Base-by-base conservation (phyloP, 441 rosid genomes). In the Breynia disticha region DNA sequence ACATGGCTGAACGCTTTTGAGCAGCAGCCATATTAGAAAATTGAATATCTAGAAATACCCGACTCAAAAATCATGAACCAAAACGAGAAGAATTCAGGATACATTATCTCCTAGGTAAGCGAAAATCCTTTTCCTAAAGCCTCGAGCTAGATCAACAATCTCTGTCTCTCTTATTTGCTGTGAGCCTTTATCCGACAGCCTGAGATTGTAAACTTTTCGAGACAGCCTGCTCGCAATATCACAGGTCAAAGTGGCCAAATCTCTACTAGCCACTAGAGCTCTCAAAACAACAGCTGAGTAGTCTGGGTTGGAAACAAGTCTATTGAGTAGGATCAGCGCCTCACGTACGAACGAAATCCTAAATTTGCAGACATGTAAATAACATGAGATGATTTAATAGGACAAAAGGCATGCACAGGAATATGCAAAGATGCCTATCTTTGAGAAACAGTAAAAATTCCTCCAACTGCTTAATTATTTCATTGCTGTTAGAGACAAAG, bases 311-410 rank as follows among this genome's bases (percentile, higher is more conserved):
- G 97, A 86, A 22, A 79, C 90, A 1, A 84, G 88, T 54, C 99
- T 72, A 60, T 89, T 83, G 14, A 89, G 90, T 67, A 86, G 59
- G 67, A 89, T 93, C 65, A 86, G 44, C 53, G 73, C 76, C 75
- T 93, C 99, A 59, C 96, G 78, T 56, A 86, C 72, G 75, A 86
- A 66, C 57, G 72, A 61, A 4, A 78, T 76, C 88, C 96, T 93
- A 64, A 52, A 39, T 6, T 39, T 4, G 44, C 19, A 24, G 56
- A 39, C 44, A 28, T 42, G 43, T 9, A 15, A 11, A 3, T 37
- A 16, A 16, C 35, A 19, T 28, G 15, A 19, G 17, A 46, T 45
- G 10, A 0, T 39, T 19, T 20, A 5, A 11, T 5, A 39, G 20
- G 19, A 0, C 35, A 28, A 28, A 28, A 28, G 8, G 35, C 35